Percentiles rank a stretch among this genome's conserved stretches.
These are phyloP conservation scores for Macrolepiota fuliginosa DNA, from an alignment of 768 basidiomycete species.

Conservation along the genomic window DNA sequence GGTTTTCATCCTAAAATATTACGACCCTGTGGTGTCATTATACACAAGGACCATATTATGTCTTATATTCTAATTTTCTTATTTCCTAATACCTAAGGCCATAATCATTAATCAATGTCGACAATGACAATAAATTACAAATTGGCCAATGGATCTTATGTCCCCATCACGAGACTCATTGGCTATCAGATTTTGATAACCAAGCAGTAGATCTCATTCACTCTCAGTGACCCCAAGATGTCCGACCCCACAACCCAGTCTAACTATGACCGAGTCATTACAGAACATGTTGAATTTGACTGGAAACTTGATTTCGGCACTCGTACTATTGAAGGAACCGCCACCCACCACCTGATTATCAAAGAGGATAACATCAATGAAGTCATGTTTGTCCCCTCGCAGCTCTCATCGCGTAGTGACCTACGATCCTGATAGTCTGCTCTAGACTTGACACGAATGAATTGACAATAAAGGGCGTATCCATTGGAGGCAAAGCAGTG, in stretches of 20 bases:
- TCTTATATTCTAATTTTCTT: no score
- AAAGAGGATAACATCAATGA: constrained; percentile 50
- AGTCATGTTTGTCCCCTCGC: constrained; percentile 48
- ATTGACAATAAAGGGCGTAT: constrained; percentile 54
- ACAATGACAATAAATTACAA: no score
- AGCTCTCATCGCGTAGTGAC: not conserved
- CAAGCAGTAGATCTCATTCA: not conserved
- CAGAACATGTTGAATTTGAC: constrained; percentile 67
- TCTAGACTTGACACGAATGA: constrained; percentile 73
- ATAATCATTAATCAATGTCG: no score
- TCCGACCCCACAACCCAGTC: constrained; percentile 73
- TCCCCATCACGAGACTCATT: no score
- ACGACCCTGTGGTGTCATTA: not conserved
- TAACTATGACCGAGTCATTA: constrained; percentile 69
- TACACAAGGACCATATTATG: no score
- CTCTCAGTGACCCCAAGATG: not conserved
- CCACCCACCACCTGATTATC: constrained; percentile 57
- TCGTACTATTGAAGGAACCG: constrained; percentile 62
- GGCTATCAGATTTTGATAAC: not conserved
- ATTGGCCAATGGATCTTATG: no score
- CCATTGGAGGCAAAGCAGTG: constrained; percentile 48
- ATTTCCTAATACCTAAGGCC: no score
- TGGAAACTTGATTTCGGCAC: constrained; percentile 77
- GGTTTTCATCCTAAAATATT: not conserved
- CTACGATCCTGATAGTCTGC: not conserved